A percentile compares a stretch with the other conserved stretches of the same genome.
Conservation (phyloP, 2,329 filamentous ascomycete genomes). For the Aspergillus fumigatus region DNA sequence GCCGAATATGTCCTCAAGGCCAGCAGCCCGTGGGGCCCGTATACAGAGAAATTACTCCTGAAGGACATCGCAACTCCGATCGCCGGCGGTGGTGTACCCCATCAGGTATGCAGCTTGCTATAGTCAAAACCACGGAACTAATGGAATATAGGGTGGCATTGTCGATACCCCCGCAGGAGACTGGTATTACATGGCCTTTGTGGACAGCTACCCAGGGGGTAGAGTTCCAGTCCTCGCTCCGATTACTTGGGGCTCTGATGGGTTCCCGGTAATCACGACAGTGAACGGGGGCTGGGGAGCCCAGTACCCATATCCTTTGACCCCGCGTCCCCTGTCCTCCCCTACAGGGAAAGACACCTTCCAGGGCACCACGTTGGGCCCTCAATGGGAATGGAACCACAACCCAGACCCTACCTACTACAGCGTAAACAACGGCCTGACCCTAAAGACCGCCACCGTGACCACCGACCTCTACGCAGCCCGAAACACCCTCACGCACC, state of each 20-base stretch:
- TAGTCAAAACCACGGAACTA: not conserved
- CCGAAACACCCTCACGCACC: conserved; percentile 41
- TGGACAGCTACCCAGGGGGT: conserved; percentile 53
- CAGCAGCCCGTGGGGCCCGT: conserved; percentile 50
- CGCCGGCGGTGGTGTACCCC: conserved; percentile 42
- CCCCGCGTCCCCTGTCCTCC: conserved; percentile 33
- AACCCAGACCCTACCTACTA: conserved; percentile 52
- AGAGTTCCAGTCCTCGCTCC: conserved; percentile 56
- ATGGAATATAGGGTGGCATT: conserved; percentile 42
- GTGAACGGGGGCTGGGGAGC: conserved; percentile 47
- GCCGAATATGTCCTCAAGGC: conserved; percentile 50
- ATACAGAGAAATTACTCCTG: conserved; percentile 42
- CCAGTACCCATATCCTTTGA: conserved; percentile 13
- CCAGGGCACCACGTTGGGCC: conserved; percentile 36
- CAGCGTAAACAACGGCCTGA: conserved; percentile 43
- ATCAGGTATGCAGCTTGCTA: conserved; percentile 37
- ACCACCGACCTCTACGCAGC: conserved; percentile 48
- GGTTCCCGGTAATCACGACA: conserved; percentile 46
- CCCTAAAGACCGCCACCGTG: conserved; percentile 47
- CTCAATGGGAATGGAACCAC: conserved; percentile 60
- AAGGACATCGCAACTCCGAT: conserved; percentile 45
- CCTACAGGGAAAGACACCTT: conserved; percentile 47
- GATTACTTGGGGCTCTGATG: conserved; percentile 49
- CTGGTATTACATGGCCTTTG: conserved; percentile 59
- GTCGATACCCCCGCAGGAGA: conserved; percentile 49